phyloP scores from a whole-genome alignment of 2,329 filamentous ascomycete species.

The Stenocarpella maydis region DNA sequence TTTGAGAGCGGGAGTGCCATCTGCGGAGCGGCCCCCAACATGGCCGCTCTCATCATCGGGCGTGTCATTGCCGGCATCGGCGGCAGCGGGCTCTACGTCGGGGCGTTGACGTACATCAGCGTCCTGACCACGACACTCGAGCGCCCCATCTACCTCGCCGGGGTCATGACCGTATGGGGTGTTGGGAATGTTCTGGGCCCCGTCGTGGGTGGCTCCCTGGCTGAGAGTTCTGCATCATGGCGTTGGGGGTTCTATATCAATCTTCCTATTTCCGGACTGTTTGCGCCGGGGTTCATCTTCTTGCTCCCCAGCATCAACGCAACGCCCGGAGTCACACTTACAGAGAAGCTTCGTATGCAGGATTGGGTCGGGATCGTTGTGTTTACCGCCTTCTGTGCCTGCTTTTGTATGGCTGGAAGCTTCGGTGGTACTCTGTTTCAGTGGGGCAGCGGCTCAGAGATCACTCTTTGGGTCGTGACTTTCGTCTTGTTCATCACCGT shows the following conservation, averaged over 20 bases:
- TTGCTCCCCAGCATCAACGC: slow-evolving; percentile 39
- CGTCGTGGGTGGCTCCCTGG: slow-evolving; percentile 53
- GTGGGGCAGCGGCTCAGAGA: slow-evolving; percentile 54
- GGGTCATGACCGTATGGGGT: slow-evolving; percentile 45
- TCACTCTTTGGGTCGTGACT: slow-evolving; percentile 54
- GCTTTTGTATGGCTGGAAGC: slow-evolving; percentile 55
- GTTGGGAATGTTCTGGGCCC: slow-evolving; percentile 52
- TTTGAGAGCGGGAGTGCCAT: slow-evolving; percentile 42
- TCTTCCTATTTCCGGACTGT: slow-evolving; percentile 53
- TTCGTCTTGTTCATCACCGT: slow-evolving; percentile 52
- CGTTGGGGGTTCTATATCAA: slow-evolving; percentile 63
- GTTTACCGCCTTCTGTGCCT: slow-evolving; percentile 49
- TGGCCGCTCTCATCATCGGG: slow-evolving; percentile 42
- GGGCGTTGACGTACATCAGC: slow-evolving; percentile 41
- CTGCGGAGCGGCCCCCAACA: slow-evolving; percentile 47
- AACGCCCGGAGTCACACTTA: slow-evolving; percentile 35
- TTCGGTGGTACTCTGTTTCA: slow-evolving; percentile 57
- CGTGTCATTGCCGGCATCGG: slow-evolving; percentile 50
- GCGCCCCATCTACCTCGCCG: slow-evolving; percentile 41
- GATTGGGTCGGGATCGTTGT: slow-evolving; percentile 56
- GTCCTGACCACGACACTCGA: slow-evolving; percentile 39
- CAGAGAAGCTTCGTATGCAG: slow-evolving; percentile 44
- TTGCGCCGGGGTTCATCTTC: slow-evolving; percentile 42
- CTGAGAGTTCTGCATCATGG: slow-evolving; percentile 49
- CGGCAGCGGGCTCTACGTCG: slow-evolving; percentile 50